Evolutionary conservation across 2,329 filamentous ascomycete species (phyloP), one percentile per base, ranked within the genome.

Genomic region (Arthrobotrys sphaeroides): DNA sequence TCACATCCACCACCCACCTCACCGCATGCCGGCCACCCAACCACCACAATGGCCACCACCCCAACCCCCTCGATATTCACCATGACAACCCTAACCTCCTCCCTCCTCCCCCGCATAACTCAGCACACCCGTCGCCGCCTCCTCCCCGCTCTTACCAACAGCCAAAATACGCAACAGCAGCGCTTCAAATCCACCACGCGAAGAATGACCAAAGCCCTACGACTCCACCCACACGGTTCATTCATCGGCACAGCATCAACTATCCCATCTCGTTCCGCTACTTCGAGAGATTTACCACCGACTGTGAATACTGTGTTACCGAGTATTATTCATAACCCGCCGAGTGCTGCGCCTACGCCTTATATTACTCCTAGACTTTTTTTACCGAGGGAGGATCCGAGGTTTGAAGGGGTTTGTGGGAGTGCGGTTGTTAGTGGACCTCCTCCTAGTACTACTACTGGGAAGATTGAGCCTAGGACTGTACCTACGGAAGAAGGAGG

Each of bases 361-460:
- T 89, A 88, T 79, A 87, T 89, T 80, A 91, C 89, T 1, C 89
- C 89, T 1, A 82, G 85, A 26, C 88, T 89, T 78, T 91, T 91
- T 81, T 84, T 91, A 5, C 89, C 89, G 3, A 80, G 84, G 64
- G 83, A 84, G 77, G 89, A 91, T 82, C 83, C 84, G 20, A 84
- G 89, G 67, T 83, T 55, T 42, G 38, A 53, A 22, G 13, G 43
- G 7, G 62, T 73, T 20, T 38, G 42, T 10, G 22, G 38, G 3
- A 51, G 40, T 2, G 65, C 73, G 65, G 69, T 79, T 22, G 66
- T 77, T 64, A 78, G 79, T 80, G 78, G 31, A 78, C 74, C 72
- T 78, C 60, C 77, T 78, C 40, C 65, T 79, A 3, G 77, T 67
- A 47, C 59, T 69, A 31, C 47, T n/a, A n/a, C n/a, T n/a, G n/a